These are phyloP conservation scores for Pachyrhizus erosus DNA, from an alignment of 306 rosid species.

Conservation along the genomic window DNA sequence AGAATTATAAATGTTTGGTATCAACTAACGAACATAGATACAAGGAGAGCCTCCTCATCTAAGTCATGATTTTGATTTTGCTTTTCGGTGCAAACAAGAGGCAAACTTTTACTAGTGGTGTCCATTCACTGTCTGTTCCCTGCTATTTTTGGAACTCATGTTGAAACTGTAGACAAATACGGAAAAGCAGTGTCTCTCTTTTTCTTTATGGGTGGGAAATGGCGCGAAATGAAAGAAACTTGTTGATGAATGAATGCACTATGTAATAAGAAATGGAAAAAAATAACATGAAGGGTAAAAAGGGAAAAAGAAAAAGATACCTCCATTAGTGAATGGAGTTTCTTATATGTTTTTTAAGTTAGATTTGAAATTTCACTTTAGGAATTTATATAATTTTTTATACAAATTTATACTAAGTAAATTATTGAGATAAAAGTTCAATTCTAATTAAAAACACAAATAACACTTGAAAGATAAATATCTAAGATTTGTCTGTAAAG, in stretches of 20 bases:
- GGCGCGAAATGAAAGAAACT: conserved; percentile 27
- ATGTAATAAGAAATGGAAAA: conserved; percentile 8
- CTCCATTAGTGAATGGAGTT: not conserved
- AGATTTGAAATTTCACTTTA: no score
- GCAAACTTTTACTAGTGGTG: conserved; percentile 46
- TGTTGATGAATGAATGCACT: not conserved
- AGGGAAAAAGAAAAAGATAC: not conserved
- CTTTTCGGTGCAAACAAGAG: conserved; percentile 40
- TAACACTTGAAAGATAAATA: not conserved
- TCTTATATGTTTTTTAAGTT: no score
- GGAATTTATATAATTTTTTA: no score
- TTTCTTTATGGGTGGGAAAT: conserved; percentile 22
- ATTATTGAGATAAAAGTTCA: no score
- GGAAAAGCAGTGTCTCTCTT: conserved; percentile 37
- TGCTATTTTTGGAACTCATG: conserved; percentile 30
- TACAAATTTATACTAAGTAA: no score
- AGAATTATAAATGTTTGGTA: not conserved
- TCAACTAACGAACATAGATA: not conserved
- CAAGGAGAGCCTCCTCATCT: conserved; percentile 19
- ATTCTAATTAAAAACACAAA: not conserved
- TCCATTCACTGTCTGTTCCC: conserved; percentile 39
- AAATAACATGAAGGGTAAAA: not conserved
- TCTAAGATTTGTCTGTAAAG: not conserved
- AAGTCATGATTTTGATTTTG: conserved; percentile 24
- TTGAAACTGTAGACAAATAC: conserved; percentile 27